Conservation (phyloP, 1,284 basidiomycete species). For the Heterobasidion irregulare region DNA sequence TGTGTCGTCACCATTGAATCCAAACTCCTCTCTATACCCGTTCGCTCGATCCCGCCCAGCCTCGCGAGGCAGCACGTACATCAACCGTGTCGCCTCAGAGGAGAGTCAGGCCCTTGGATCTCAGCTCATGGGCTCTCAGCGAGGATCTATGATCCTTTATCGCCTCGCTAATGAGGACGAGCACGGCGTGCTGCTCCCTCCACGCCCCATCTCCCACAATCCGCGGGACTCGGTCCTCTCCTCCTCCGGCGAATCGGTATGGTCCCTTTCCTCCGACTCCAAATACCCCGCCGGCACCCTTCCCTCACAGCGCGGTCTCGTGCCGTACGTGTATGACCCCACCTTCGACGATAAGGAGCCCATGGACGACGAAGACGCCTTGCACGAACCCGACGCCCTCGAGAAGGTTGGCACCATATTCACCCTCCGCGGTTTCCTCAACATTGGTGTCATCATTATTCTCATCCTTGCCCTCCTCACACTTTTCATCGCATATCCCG, state of each 20-base stretch:
- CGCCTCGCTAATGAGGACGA: constrained; percentile 42
- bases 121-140: constrained; percentile 19
- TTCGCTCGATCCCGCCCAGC: constrained; percentile 19
- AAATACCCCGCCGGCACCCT: constrained; percentile 49
- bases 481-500: constrained; percentile 77
- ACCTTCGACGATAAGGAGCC: constrained; percentile 46
- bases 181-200: constrained; percentile 19
- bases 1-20: constrained; percentile 41
- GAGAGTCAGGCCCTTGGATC: constrained; percentile 33
- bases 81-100: constrained; percentile 38
- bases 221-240: constrained; percentile 32
- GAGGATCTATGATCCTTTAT: constrained; percentile 63
- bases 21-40: constrained; percentile 20
- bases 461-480: constrained; percentile 33
- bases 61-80: constrained; percentile 24
- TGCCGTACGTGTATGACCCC: constrained; percentile 65
- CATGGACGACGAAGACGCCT: constrained; percentile 54
- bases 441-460: constrained; percentile 39
- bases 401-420: constrained; percentile 22
- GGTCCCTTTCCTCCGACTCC: constrained; percentile 48
- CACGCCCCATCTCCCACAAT: constrained; percentile 12
- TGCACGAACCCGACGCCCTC: constrained; percentile 40
- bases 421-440: constrained; percentile 34
- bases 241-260: constrained; percentile 39
- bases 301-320: constrained; percentile 33